These are phyloP conservation scores for Penicillium sp. DNA, from an alignment of 2,329 filamentous ascomycete species.

Conservation along the genomic window DNA sequence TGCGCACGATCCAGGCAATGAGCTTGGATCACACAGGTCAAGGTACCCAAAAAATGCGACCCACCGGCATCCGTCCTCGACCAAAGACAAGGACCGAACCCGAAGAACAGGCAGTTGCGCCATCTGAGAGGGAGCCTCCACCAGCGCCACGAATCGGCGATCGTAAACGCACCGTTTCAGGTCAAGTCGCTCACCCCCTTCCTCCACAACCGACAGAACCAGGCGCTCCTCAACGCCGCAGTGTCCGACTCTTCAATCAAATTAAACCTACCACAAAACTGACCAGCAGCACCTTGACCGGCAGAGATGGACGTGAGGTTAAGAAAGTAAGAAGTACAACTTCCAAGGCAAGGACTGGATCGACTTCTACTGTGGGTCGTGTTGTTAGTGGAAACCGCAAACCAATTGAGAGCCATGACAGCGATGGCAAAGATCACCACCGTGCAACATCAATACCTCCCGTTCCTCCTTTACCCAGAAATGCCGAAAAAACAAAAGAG, in stretches of 20 bases:
- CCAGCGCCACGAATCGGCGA: constrained; percentile 52
- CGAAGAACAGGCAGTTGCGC: constrained; percentile 41
- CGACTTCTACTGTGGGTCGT: constrained; percentile 72
- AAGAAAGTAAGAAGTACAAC: constrained; percentile 80
- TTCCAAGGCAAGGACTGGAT: constrained; percentile 66
- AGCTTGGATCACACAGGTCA: constrained; percentile 56
- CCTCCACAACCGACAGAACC: constrained; percentile 62
- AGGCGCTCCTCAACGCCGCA: constrained; percentile 65
- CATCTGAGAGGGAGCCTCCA: constrained; percentile 32
- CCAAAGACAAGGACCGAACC: constrained; percentile 40
- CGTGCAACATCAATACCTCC: constrained; percentile 37
- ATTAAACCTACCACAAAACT: constrained; percentile 67
- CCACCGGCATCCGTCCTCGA: constrained; percentile 47
- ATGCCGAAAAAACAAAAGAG: constrained; percentile 61
- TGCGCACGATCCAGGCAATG: constrained; percentile 55
- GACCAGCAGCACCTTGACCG: constrained; percentile 60
- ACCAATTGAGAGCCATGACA: constrained; percentile 61
- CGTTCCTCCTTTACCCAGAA: constrained; percentile 30
- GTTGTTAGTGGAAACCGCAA: constrained; percentile 91
- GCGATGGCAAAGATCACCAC: constrained; percentile 64
- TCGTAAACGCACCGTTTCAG: constrained; percentile 90
- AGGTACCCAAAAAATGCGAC: constrained; percentile 65
- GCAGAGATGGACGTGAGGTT: constrained; percentile 68
- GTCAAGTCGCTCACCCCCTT: constrained; percentile 62
- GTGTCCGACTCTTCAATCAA: constrained; percentile 70